Percentiles rank a stretch among this genome's conserved stretches.
Evolutionary conservation across 2,329 filamentous ascomycete species (phyloP).

Genomic region (Arthrobotrys megalospora): DNA sequence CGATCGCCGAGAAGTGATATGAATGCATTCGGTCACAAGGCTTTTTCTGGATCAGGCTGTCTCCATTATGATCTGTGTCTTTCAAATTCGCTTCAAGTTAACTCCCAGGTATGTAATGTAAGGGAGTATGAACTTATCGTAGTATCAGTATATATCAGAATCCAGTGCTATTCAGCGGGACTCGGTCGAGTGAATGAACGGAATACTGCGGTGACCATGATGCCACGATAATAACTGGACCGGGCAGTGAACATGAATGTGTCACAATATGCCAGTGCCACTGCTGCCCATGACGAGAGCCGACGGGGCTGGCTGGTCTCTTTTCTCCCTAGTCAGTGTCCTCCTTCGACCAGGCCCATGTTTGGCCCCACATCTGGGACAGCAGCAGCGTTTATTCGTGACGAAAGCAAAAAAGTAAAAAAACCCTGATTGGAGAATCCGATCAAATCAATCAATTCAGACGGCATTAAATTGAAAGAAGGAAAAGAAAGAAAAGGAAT

Average conservation of each 20-base stretch:
- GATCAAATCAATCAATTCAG: no score
- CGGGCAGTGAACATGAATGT: slow-evolving; percentile 15
- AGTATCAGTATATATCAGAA: no score
- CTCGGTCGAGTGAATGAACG: neutral
- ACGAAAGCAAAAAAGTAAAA: slow-evolving; percentile 28
- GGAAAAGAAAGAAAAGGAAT: slow-evolving; percentile 12
- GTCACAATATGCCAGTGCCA: slow-evolving; percentile 28
- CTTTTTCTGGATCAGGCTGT: slow-evolving; percentile 8
- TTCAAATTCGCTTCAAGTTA: neutral
- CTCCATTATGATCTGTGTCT: neutral
- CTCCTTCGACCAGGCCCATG: neutral
- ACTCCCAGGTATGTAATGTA: no score
- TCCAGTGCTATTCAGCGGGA: neutral
- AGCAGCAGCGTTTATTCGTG: slow-evolving; percentile 20
- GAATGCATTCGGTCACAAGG: slow-evolving; percentile 13
- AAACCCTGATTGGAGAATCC: slow-evolving; percentile 32
- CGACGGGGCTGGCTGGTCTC: slow-evolving; percentile 18
- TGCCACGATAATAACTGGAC: slow-evolving; percentile 11
- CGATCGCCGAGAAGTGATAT: slow-evolving; percentile 19
- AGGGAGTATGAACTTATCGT: no score
- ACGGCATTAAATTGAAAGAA: neutral
- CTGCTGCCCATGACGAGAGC: slow-evolving; percentile 44
- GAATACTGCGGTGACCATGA: slow-evolving; percentile 2
- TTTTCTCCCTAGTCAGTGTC: neutral
- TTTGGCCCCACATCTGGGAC: slow-evolving; percentile 4